Base-by-base conservation (phyloP, 2,329 filamentous ascomycete species). In the Coniella lustricola region DNA sequence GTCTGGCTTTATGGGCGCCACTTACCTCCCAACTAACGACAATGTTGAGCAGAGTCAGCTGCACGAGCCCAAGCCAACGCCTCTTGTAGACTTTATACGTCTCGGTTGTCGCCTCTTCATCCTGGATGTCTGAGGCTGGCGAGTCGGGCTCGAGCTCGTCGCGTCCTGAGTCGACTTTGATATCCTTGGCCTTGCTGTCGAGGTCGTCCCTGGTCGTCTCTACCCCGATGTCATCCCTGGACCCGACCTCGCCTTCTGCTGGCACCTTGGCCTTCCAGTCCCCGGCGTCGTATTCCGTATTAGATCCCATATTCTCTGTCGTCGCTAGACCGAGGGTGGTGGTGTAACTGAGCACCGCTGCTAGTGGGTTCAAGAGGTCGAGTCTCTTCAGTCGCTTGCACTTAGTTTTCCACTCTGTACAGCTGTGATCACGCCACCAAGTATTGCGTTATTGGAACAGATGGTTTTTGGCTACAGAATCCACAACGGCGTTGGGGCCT, bases 21-120 rank as follows among this genome's bases (percentile, higher is more conserved):
- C 88, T 75, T 76, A 93, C 88, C 78, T 94, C 89, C 91, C 91
- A 97, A 61, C 87, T 94, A 36, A 95, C 85, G 52, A 97, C 81
- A 48, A 96, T 84, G 64, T 97, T 98, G 67, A 97, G 73, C 59
- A 97, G 67, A 7, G 90, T 85, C 61, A 97, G 69, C 66, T 95
- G 87, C 18, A 79, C 69, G 44, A 98, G 72, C 1, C 93, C 93
- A 64, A 95, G 87, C 82, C 89, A 98, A 38, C 93, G 79, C 60
- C 89, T 79, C 68, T 86, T 91, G 64, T 97, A 97, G 37, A 65
- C 63, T 48, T 57, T 64, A 55, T 37, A 37, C 4, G 43, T 45
- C 16, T 46, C 51, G 25, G 10, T 10, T 5, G 25, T 29, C 10
- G 25, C 25, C 37, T 49, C 52, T 31, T 41, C 49, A 25, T 35